Conservation (phyloP, 495 filamentous ascomycete species). For the Aspergillus biplanus region DNA sequence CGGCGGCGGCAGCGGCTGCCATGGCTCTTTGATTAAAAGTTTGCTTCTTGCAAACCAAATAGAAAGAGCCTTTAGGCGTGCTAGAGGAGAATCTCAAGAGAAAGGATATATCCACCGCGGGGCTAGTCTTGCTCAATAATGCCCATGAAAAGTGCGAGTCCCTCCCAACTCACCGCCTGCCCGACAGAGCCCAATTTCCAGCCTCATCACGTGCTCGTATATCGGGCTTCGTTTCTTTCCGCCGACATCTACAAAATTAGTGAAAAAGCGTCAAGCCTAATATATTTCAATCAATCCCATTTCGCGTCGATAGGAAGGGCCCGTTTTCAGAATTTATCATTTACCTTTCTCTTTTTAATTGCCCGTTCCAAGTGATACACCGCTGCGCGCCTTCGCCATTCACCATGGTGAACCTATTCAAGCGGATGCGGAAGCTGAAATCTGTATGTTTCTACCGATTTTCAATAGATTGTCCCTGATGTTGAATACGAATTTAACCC, state of each 20-base stretch:
- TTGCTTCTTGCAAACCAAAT: slow-evolving; percentile 33
- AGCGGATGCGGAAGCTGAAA: slow-evolving; percentile 78
- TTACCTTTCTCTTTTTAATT: background rate
- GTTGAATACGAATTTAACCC: slow-evolving; percentile 17
- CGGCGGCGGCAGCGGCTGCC: slow-evolving; percentile 57
- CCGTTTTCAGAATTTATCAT: slow-evolving; percentile 6
- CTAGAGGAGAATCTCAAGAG: background rate
- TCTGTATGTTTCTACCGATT: slow-evolving; percentile 59
- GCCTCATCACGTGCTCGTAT: slow-evolving; percentile 21
- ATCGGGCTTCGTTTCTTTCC: slow-evolving; percentile 28
- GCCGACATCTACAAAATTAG: slow-evolving; percentile 23
- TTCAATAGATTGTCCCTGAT: slow-evolving; percentile 6
- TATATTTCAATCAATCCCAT: slow-evolving; percentile 8
- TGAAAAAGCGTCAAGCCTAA: slow-evolving; percentile 15
- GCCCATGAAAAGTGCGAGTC: slow-evolving; percentile 27
- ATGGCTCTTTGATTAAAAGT: slow-evolving; percentile 40
- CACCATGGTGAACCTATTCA: slow-evolving; percentile 76
- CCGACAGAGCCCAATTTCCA: background rate
- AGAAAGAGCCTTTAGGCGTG: slow-evolving; percentile 25
- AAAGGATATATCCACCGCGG: slow-evolving; percentile 28
- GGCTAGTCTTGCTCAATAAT: slow-evolving; percentile 28
- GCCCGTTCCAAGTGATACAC: background rate
- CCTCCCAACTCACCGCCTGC: slow-evolving; percentile 25
- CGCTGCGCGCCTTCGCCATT: slow-evolving; percentile 27
- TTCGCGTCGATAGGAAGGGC: slow-evolving; percentile 1